These are phyloP conservation scores for Fusarium palustre DNA, from an alignment of 2,329 filamentous ascomycete species.

Conservation along the genomic window DNA sequence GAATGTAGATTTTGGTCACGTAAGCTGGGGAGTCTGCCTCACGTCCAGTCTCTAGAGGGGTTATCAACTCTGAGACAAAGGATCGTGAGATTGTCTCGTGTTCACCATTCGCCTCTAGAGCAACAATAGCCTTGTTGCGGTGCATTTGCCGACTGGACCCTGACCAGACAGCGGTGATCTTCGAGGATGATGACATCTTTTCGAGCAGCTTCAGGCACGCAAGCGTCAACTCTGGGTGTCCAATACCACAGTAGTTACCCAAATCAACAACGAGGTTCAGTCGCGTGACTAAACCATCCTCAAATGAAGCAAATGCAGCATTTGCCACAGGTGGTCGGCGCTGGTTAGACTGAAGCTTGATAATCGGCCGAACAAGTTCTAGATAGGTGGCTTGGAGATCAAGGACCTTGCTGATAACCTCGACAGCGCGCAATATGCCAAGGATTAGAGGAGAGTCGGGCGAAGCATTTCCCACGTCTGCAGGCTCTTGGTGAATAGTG, in stretches of 20 bases:
- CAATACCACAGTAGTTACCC: conserved; percentile 86
- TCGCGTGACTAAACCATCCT: conserved; percentile 88
- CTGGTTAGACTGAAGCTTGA: conserved; percentile 73
- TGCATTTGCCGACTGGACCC: conserved; percentile 71
- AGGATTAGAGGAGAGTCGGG: conserved; percentile 85
- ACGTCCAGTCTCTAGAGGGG: conserved; percentile 77
- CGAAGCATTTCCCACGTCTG: conserved; percentile 76
- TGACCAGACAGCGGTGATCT: conserved; percentile 77
- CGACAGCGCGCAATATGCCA: conserved; percentile 81
- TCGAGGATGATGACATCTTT: conserved; percentile 85
- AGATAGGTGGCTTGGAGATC: conserved; percentile 92
- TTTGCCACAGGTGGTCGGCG: conserved; percentile 71
- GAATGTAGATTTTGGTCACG: conserved; percentile 82
- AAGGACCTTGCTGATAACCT: conserved; percentile 85
- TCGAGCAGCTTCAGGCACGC: conserved; percentile 85
- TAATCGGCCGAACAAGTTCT: conserved; percentile 83
- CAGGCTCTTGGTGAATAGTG: conserved; percentile 79
- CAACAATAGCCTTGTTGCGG: conserved; percentile 86
- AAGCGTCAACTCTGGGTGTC: conserved; percentile 82
- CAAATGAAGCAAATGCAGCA: conserved; percentile 85
- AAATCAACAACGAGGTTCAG: conserved; percentile 83
- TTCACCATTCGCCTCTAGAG: conserved; percentile 85
- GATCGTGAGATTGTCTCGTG: conserved; percentile 82
- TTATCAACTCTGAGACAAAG: conserved; percentile 75
- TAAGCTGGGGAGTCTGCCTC: conserved; percentile 79